phyloP scores from a whole-genome alignment of 2,329 filamentous ascomycete species.

The Cordyceps farinosa region DNA sequence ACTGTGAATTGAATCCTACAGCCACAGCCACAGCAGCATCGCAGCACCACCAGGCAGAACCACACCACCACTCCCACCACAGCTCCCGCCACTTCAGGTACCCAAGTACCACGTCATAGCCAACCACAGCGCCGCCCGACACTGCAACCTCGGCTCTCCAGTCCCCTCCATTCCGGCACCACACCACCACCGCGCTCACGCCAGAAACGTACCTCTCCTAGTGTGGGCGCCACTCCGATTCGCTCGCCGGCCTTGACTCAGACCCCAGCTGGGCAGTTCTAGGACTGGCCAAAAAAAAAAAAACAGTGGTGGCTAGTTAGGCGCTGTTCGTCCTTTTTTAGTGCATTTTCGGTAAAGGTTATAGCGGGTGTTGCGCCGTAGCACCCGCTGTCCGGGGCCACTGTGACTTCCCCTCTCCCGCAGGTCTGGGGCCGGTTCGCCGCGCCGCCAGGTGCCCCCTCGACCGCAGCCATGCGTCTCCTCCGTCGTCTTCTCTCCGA shows the following conservation, averaged over 20 bases:
- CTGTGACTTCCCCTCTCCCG: slow-evolving; percentile 5
- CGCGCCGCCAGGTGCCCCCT: slow-evolving; percentile 11
- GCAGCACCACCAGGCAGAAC: not conserved
- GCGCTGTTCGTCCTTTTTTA: not conserved
- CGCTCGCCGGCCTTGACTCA: slow-evolving; percentile 9
- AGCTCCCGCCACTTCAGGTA: no score
- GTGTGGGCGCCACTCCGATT: slow-evolving; percentile 10
- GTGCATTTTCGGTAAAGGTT: not conserved
- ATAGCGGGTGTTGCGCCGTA: not conserved
- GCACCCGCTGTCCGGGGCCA: not conserved
- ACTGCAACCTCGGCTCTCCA: slow-evolving; percentile 14
- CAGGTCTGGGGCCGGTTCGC: slow-evolving; percentile 13
- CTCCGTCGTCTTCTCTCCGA: slow-evolving; percentile 18
- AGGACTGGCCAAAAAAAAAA: no score
- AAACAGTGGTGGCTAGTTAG: no score
- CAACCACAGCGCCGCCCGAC: not conserved
- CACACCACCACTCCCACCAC: not conserved
- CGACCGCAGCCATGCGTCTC: slow-evolving; percentile 15
- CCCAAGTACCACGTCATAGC: slow-evolving; percentile 1
- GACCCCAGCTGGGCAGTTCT: not conserved
- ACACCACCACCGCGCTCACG: not conserved
- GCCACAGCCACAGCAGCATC: no score
- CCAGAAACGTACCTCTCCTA: not conserved
- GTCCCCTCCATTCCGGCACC: slow-evolving; percentile 7
- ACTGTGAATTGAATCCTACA: not conserved